Evolutionary conservation across 2,329 filamentous ascomycete species (phyloP).

Genomic region (Aspergillus proliferans): DNA sequence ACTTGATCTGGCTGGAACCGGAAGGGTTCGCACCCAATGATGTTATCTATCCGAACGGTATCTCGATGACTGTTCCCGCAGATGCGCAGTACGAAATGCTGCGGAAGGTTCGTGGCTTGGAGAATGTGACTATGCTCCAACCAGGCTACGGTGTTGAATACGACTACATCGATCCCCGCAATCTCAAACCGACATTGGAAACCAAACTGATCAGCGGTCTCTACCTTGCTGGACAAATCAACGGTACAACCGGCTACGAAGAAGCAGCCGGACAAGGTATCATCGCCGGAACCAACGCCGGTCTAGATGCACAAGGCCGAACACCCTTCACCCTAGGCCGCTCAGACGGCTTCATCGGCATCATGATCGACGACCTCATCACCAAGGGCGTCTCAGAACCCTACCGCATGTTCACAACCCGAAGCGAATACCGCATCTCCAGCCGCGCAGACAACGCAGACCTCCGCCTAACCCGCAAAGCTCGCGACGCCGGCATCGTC

Average conservation of each 20-base stretch:
- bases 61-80: constrained; percentile 92
- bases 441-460: constrained; percentile 93
- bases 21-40: constrained; percentile 82
- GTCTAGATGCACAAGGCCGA: constrained; percentile 65
- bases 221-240: constrained; percentile 93
- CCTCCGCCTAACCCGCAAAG: constrained; percentile 71
- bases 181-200: constrained; percentile 80
- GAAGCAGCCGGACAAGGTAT: constrained; percentile 93
- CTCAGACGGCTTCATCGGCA: constrained; percentile 90
- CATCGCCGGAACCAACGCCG: constrained; percentile 88
- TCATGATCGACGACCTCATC: constrained; percentile 97
- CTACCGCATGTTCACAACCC: constrained; percentile 96
- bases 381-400: constrained; percentile 96
- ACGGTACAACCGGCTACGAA: constrained; percentile 96
- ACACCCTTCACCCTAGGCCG: constrained; percentile 64
- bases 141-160: constrained; percentile 97
- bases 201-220: constrained; percentile 86
- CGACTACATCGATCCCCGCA: constrained; percentile 93
- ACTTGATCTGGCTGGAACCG: constrained; percentile 95
- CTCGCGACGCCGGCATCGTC: constrained; percentile 69
- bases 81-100: constrained; percentile 80
- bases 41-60: constrained; percentile 89
- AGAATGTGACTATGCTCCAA: constrained; percentile 85
- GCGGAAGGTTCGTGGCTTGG: constrained; percentile 80
- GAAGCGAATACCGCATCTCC: constrained; percentile 92